These are phyloP conservation scores for Pseudogymnoascus sp. DNA, from an alignment of 2,329 filamentous ascomycete species.

Conservation along the genomic window DNA sequence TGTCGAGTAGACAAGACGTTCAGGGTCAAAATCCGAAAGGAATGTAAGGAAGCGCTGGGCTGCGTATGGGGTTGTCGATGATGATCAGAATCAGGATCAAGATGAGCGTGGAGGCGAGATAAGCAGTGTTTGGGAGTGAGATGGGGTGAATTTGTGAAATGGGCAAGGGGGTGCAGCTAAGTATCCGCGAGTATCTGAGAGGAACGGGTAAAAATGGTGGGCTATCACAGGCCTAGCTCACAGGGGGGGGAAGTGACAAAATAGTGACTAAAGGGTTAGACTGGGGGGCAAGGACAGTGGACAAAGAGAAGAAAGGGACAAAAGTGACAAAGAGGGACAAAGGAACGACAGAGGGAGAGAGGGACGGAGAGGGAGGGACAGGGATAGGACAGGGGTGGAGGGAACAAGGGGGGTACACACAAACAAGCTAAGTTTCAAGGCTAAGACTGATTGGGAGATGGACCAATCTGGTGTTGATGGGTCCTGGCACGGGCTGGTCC, in stretches of 20 bases:
- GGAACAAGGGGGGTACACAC: neutral
- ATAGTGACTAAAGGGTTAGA: neutral
- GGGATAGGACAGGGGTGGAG: too few species aligned
- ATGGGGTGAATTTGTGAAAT: neutral
- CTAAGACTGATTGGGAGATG: neutral
- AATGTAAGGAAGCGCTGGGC: neutral
- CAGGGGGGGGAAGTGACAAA: neutral
- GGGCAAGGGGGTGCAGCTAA: neutral
- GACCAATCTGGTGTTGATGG: neutral
- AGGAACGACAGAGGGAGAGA: neutral
- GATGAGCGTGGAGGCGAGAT: neutral
- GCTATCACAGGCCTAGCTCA: neutral
- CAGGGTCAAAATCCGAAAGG: neutral
- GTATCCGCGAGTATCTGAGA: neutral
- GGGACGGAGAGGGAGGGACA: neutral
- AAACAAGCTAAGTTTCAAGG: neutral
- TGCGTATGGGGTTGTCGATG: neutral
- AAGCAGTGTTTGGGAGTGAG: neutral
- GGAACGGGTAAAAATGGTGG: neutral
- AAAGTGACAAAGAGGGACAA: neutral
- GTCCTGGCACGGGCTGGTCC: neutral
- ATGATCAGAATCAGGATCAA: conserved; percentile 3
- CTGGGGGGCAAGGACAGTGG: too few species aligned
- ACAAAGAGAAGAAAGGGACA: neutral
- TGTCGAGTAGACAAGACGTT: neutral